Base-by-base conservation (phyloP, 2,329 filamentous ascomycete genomes). In the Ophiostoma quercus region DNA sequence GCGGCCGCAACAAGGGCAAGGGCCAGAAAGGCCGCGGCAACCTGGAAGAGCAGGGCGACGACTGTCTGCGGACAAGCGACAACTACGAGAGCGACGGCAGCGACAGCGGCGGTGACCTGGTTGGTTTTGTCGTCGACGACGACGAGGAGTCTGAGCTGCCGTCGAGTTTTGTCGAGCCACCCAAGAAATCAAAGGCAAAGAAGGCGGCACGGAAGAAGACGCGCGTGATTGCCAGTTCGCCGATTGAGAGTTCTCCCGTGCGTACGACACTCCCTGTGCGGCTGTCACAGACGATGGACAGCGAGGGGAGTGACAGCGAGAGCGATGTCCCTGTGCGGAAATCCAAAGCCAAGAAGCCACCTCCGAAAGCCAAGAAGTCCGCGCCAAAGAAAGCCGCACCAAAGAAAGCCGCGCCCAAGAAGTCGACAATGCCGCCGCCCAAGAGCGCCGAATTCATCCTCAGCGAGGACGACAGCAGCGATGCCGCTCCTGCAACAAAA, bases 41-140 rank as follows among this genome's bases (percentile, higher is more conserved):
- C 1, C 69, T 72, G 54, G 82, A 85, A 67, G 83, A 84, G 66
- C 66, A 80, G 25, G 84, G 83, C 19, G 84, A 86, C 71, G 84
- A 86, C 71, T 85, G 84, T 73, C 81, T 80, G 69, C 78, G 82
- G 29, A 82, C 82, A 16, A 84, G 82, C 72, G 83, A 84, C 72
- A 72, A 81, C 70, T 76, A 81, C 71, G 80, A 82, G 67, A 80
- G 78, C 22, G 80, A 82, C 72, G 83, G 80, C 16, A 84, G 82
- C 0, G 84, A 85, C 70, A 79, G 80, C 71, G 83, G 82, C 14
- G 79, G 77, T 63, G 84, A 86, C 73, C 76, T 87, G 16, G 70
- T 85, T 74, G 80, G 87, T 79, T 84, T 91, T 78, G 76, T 91
- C 74, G 81, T 88, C 75, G 76, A 80, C 73, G 77, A 87, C 77